A percentile compares a stretch with the other conserved stretches of the same genome.
Conservation (phyloP, 2,329 filamentous ascomycete species). For the Coleophoma crateriformis region DNA sequence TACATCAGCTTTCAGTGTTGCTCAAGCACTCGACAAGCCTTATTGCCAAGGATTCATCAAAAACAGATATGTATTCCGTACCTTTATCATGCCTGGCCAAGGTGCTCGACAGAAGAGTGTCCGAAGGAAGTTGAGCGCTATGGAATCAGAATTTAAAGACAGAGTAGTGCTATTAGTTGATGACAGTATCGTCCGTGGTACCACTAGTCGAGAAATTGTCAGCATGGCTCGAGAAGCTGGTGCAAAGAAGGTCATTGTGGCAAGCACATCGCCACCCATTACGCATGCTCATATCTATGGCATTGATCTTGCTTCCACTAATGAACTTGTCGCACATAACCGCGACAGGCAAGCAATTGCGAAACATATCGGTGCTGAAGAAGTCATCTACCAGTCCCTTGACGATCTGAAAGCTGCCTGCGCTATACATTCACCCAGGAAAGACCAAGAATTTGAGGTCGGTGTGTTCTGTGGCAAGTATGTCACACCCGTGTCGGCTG, state of each 20-base stretch:
- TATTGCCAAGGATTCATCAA: constrained; percentile 82
- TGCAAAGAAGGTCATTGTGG: constrained; percentile 77
- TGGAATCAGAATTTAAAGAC: constrained; percentile 77
- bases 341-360: constrained; percentile 57
- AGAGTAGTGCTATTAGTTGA: constrained; percentile 81
- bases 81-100: constrained; percentile 84
- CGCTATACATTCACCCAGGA: constrained; percentile 59
- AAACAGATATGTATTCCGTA: constrained; percentile 84
- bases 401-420: constrained; percentile 78
- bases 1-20: constrained; percentile 71
- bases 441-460: constrained; percentile 70
- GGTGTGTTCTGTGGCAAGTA: constrained; percentile 91
- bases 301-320: constrained; percentile 67
- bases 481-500: constrained; percentile 70
- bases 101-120: constrained; percentile 78
- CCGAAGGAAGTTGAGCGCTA: constrained; percentile 82
- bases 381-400: constrained; percentile 72
- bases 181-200: constrained; percentile 85
- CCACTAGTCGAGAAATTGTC: constrained; percentile 74
- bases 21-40: constrained; percentile 69
- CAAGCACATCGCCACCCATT: constrained; percentile 76
- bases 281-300: constrained; percentile 85
- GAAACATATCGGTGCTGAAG: constrained; percentile 65
- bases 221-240: constrained; percentile 80
- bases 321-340: constrained; percentile 67